These are phyloP conservation scores for Dovyalis caffra DNA, from an alignment of 345 rosid species.

Conservation along the genomic window DNA sequence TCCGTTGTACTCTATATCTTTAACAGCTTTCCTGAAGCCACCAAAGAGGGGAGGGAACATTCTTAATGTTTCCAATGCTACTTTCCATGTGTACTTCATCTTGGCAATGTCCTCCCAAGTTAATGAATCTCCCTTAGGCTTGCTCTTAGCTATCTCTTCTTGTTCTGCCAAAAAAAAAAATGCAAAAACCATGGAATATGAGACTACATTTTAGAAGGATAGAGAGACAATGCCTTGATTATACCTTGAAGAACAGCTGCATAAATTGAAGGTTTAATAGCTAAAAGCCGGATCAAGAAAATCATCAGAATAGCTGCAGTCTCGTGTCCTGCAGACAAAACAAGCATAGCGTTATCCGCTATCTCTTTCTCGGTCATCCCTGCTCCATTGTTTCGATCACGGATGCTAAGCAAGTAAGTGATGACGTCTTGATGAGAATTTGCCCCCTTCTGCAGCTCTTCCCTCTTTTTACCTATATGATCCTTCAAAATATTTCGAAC, in stretches of 20 bases:
- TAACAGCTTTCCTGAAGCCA: constrained; percentile 43
- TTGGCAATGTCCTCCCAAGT: constrained; percentile 54
- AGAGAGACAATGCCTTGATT: neutral
- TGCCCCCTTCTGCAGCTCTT: constrained; percentile 26
- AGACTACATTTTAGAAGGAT: too few relatives aligned
- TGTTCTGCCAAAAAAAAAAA: too few relatives aligned
- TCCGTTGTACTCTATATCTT: constrained; percentile 39
- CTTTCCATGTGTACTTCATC: constrained; percentile 68
- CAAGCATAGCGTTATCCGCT: constrained; percentile 43
- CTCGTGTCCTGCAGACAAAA: constrained; percentile 62
- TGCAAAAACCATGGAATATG: too few relatives aligned
- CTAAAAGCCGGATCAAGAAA: constrained; percentile 43
- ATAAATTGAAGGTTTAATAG: constrained; percentile 36
- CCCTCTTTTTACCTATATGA: constrained; percentile 36
- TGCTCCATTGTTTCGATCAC: constrained; percentile 3
- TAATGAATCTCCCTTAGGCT: constrained; percentile 32
- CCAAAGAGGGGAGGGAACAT: constrained; percentile 46
- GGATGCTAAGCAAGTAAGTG: constrained; percentile 40
- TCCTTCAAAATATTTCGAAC: constrained; percentile 30
- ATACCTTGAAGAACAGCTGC: constrained; percentile 51
- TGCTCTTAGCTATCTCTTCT: too few relatives aligned
- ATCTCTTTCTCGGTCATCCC: constrained; percentile 58
- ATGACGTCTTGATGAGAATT: constrained; percentile 41
- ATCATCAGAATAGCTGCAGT: constrained; percentile 45
- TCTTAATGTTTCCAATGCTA: constrained; percentile 47